A percentile compares a stretch with the other conserved stretches of the same genome.
Evolutionary conservation across 2,329 filamentous ascomycete species (phyloP).

Genomic region (Fusarium keratoplasticum): DNA sequence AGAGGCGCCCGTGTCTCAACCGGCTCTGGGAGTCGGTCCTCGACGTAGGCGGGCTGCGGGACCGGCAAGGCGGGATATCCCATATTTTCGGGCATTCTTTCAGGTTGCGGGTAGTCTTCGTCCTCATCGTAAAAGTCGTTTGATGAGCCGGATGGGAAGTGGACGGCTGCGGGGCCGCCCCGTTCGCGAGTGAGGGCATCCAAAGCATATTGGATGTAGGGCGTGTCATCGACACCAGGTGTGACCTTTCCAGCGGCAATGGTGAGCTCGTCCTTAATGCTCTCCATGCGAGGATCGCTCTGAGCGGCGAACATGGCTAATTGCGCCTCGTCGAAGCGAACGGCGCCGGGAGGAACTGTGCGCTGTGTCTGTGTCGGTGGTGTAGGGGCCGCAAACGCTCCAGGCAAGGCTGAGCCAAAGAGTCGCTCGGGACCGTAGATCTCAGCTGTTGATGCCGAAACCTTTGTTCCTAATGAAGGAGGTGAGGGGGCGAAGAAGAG

Average conservation of each 20-base stretch:
- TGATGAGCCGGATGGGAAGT: constrained; percentile 59
- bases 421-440: constrained; percentile 59
- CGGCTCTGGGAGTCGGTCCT: constrained; percentile 42
- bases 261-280: constrained; percentile 65
- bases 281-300: constrained; percentile 48
- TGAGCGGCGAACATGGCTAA: constrained; percentile 53
- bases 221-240: constrained; percentile 84
- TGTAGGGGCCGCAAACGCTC: constrained; percentile 22
- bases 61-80: constrained; percentile 34
- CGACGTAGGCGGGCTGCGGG: constrained; percentile 45
- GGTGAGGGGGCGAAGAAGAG: constrained; percentile 54
- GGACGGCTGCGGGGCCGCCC: constrained; percentile 66
- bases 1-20: constrained; percentile 29
- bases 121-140: constrained; percentile 40
- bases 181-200: constrained; percentile 85
- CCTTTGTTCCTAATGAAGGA: constrained; percentile 45
- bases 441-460: constrained; percentile 51
- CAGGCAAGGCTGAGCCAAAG: constrained; percentile 47
- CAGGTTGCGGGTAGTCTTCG: constrained; percentile 45
- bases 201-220: constrained; percentile 90
- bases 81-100: constrained; percentile 31
- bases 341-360: constrained; percentile 26
- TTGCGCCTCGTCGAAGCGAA: constrained; percentile 55
- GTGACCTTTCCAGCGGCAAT: constrained; percentile 68
- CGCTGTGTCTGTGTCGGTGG: constrained; percentile 22